These are phyloP conservation scores for Wickerhamomyces mucosus DNA, from an alignment of 805 yeast species.

Conservation along the genomic window DNA sequence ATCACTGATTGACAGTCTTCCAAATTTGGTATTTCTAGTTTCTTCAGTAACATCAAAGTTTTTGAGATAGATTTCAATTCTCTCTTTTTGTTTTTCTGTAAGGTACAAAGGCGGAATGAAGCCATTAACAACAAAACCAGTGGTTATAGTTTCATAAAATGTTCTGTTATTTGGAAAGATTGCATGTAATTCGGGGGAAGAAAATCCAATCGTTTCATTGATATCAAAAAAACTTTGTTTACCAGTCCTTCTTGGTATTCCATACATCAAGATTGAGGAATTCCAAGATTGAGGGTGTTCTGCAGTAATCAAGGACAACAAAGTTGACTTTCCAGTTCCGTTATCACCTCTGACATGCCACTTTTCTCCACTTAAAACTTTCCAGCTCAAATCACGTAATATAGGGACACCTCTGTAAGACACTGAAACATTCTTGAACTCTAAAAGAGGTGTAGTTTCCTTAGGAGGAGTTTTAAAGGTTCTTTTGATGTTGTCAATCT, in stretches of 20 bases:
- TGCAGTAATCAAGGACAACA: constrained; percentile 75
- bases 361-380: constrained; percentile 57
- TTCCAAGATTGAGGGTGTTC: constrained; percentile 98
- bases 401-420: constrained; percentile 55
- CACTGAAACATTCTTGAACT: constrained; percentile 55
- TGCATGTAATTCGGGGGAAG: constrained; percentile 90
- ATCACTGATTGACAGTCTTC: constrained; percentile 51
- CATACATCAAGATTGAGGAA: constrained; percentile 51
- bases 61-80: constrained; percentile 36
- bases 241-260: constrained; percentile 66
- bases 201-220: constrained; percentile 70
- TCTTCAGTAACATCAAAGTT: constrained; percentile 32
- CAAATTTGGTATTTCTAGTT: constrained; percentile 33
- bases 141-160: constrained; percentile 48
- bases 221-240: constrained; percentile 65
- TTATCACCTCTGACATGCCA: constrained; percentile 89
- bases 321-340: constrained; percentile 90
- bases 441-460: constrained; percentile 24
- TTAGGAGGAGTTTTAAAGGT: constrained; percentile 7
- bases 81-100: constrained; percentile 24
- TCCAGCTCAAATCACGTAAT: constrained; percentile 54
- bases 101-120: constrained; percentile 39
- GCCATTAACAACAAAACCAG: constrained; percentile 70
- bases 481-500: constrained; percentile 10
- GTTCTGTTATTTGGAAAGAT: constrained; percentile 58